A percentile compares a stretch with the other conserved stretches of the same genome.
These are phyloP conservation scores for Fraxinus excelsior DNA, from an alignment of 257 asterid genomes.

Conservation along the genomic window DNA sequence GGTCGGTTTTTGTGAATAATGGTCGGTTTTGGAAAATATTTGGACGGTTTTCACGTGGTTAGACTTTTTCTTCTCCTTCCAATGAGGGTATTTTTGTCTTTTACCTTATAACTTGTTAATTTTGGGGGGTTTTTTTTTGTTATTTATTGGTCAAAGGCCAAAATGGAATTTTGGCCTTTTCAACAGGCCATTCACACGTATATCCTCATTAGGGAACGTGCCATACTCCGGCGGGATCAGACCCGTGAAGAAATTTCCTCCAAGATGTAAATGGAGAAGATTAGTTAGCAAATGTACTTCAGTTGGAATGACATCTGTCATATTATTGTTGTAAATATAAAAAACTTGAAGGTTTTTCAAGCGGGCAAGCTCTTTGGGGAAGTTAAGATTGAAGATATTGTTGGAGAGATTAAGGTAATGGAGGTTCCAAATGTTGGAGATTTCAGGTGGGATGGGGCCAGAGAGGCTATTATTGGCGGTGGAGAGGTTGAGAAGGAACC, in stretches of 20 bases:
- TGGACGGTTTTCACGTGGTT: too few species aligned
- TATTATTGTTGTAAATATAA: conserved; percentile 77
- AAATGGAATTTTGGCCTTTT: too few species aligned
- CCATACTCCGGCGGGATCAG: conserved; percentile 74
- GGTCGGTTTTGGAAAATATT: too few species aligned
- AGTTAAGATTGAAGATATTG: conserved; percentile 54
- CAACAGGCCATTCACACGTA: too few species aligned
- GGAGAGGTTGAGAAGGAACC: conserved; percentile 56
- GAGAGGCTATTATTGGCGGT: conserved; percentile 57
- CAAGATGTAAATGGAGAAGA: conserved; percentile 73
- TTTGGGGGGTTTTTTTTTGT: too few species aligned
- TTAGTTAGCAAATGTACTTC: conserved; percentile 45
- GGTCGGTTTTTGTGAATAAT: too few species aligned
- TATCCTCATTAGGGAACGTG: conserved; percentile 33
- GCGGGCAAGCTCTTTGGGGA: conserved; percentile 54
- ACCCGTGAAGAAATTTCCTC: conserved; percentile 78
- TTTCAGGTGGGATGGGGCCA: conserved; percentile 67
- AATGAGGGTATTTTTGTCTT: too few species aligned
- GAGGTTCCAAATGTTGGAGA: conserved; percentile 55
- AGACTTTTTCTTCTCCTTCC: too few species aligned
- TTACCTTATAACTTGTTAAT: too few species aligned
- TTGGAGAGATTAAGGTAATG: conserved; percentile 71
- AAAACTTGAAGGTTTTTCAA: conserved; percentile 58
- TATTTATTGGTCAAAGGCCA: too few species aligned
- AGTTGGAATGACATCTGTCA: conserved; percentile 70